Base-by-base conservation (phyloP, 202 grass and related monocot genomes). In the Bolboschoenoplectus hybrid region DNA sequence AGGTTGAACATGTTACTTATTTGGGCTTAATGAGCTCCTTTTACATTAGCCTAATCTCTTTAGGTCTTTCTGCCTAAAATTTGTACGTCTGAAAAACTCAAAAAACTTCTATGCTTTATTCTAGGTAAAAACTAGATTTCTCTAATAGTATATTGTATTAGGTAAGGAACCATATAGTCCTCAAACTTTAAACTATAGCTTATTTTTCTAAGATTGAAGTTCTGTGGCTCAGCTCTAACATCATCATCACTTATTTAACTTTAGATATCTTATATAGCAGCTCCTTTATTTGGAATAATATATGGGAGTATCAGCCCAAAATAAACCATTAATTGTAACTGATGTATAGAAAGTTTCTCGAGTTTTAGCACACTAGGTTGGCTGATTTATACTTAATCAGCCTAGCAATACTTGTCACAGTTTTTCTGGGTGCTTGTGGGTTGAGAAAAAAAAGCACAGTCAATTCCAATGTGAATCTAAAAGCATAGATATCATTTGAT, bases 111-210 rank as follows among this genome's bases (percentile, higher is more conserved):
- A 50, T 74, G n/a, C 38, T 52, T 49, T 50, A 4, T 74, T 46
- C 5, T 74, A 35, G 44, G 71, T 74, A 11, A 52, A 49, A 32
- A 69, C 20, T 74, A 34, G 19, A 20, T 46, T 32, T 74, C 7
- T 65, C 35, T 39, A 67, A 67, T 72, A 7, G 68, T 47, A 17
- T 72, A 72, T 67, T 6, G 10, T 74, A 57, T 40, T 78, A 45
- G 12, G 39, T n/a, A 53, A 74, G 49, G 47, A 53, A 55, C 5
- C 5, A 16, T 36, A 57, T 78, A 5, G 39, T 56, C 51, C 32
- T 56, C 6, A 40, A 34, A 78, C 51, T 55, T 57, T 7, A 56
- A 35, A 9, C 17, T 57, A 32, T 26, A 17, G 11, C 6, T 39
- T 78, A 78, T 17, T 3, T 73, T 46, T 55, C 5, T 10, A 26